Percentiles rank a stretch among this genome's conserved stretches.
Evolutionary conservation across 257 asterid species (phyloP).

Genomic region (Dorcoceras hygrometricum): DNA sequence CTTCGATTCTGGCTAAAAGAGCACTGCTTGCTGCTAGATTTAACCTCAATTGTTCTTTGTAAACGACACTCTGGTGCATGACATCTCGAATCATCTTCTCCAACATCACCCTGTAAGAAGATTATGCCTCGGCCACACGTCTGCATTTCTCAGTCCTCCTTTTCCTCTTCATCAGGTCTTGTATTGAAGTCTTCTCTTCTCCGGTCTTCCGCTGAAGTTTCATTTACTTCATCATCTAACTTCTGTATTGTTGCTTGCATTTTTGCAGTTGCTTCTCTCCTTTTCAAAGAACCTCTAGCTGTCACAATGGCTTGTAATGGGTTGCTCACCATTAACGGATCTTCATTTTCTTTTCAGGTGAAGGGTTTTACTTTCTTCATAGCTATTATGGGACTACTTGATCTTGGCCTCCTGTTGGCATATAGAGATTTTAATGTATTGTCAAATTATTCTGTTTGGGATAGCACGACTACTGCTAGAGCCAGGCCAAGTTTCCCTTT

Average conservation of each 20-base stretch:
- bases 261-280: constrained; percentile 68
- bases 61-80: constrained; percentile 93
- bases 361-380: constrained; percentile 48
- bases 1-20: constrained; percentile 88
- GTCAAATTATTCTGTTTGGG: constrained; percentile 55
- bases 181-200: constrained; percentile 73
- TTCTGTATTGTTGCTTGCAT: constrained; percentile 75
- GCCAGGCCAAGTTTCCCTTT: no score
- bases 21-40: constrained; percentile 94
- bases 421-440: constrained; percentile 67
- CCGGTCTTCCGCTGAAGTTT: constrained; percentile 66
- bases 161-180: no score
- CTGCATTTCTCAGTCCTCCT: no score
- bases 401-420: no score
- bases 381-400: no score
- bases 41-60: constrained; percentile 91
- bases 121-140: no score
- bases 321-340: constrained; percentile 52
- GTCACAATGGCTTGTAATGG: constrained; percentile 93
- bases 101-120: no score
- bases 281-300: no score
- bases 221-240: no score
- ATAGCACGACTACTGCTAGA: constrained; percentile 73
- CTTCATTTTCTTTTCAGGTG: constrained; percentile 55
- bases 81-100: constrained; percentile 99